Base-by-base conservation (phyloP, 768 basidiomycete species). In the Russula dissimulans region DNA sequence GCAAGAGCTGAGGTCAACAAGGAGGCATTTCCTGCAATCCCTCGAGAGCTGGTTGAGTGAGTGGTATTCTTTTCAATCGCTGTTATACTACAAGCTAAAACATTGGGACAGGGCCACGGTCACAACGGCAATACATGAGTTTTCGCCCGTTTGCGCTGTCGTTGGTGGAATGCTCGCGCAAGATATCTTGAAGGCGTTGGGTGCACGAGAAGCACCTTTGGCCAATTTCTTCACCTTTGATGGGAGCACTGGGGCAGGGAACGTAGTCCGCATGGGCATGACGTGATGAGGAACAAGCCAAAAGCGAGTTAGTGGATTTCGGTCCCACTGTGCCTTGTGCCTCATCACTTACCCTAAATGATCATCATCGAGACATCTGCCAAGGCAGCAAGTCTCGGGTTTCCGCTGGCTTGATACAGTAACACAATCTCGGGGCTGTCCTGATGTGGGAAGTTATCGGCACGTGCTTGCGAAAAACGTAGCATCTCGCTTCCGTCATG, bases 91-190 rank as follows among this genome's bases (percentile, higher is more conserved):
- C 22, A 26, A 26, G 22, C 34, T 50, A 54, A 31, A 39, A 44
- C 31, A 26, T 43, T 34, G 36, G 54, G 34, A 26, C 65, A 97
- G 94, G 64, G 75, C 82, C n/a, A 65, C 89, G 44, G 76, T 85
- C 5, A 78, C 75, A 14, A 84, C 87, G n/a, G 86, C 91, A 7
- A 73, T 75, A 18, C 84, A 88, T 70, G 93, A 95, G 70, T 91
- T 97, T 74, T 87, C 93, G 0, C 93, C 97, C 0, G 86, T 93
- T 1, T 91, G 93, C 70, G 97, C 97, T 1, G 89, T 99, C 39
- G 79, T 99, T 42, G 97, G 97, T 31, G 97, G 97, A 26, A 82
- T 98, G 74, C 76, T 98, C 14, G 95, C 86, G 1, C 97, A 98
- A 71, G 97, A 99, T 70, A 87, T 97, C 54, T 77, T 99, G 43